Conservation (phyloP, 148 eudicot species). For the Vaccinium myrtillus region DNA sequence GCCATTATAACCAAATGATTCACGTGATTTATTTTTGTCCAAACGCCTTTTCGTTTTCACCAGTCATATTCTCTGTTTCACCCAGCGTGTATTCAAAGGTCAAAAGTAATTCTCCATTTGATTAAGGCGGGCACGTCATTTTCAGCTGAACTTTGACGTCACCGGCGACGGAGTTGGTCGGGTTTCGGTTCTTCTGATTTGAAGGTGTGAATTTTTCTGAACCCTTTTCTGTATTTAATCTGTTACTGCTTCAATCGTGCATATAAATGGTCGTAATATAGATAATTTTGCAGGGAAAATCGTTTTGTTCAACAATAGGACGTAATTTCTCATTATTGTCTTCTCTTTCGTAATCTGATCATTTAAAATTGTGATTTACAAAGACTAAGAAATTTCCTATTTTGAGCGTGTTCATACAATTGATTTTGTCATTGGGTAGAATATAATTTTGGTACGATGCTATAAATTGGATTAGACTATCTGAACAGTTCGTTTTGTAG, state of each 20-base stretch:
- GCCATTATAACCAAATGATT: too few species aligned
- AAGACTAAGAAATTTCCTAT: too few species aligned
- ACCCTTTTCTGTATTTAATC: background rate
- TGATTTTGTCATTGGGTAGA: too few species aligned
- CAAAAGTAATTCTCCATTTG: background rate
- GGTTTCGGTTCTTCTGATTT: background rate
- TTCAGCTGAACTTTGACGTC: background rate
- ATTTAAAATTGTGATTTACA: background rate
- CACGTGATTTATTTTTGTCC: too few species aligned
- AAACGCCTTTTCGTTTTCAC: too few species aligned
- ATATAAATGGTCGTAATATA: background rate
- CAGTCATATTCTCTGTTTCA: background rate
- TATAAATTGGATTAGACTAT: background rate
- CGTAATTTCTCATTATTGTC: background rate
- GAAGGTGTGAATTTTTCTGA: background rate
- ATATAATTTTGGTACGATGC: too few species aligned
- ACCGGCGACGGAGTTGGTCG: background rate
- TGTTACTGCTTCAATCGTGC: background rate
- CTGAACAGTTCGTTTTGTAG: background rate
- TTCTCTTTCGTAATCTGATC: background rate
- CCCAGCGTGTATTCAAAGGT: background rate
- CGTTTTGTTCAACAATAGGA: background rate
- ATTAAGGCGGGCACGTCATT: background rate
- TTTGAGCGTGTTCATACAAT: too few species aligned
- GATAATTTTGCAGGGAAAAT: background rate